A percentile compares a stretch with the other conserved stretches of the same genome.
Conservation (phyloP, 345 rosid genomes). For the Syzygium grande region DNA sequence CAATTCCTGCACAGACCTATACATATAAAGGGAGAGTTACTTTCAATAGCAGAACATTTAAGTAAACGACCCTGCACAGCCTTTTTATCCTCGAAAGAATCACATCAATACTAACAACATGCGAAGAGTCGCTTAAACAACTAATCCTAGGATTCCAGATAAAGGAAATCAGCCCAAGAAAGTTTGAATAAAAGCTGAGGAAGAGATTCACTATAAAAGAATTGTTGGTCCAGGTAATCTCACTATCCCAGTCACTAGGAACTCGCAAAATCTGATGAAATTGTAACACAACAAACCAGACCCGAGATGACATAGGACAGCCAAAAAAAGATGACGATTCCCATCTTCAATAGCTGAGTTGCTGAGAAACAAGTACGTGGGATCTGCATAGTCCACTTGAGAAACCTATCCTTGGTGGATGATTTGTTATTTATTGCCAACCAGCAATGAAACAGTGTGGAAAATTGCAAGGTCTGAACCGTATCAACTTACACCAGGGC, state of each 20-base stretch:
- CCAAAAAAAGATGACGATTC: not conserved
- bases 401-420: not conserved
- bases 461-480: no score
- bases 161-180: not conserved
- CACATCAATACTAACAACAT: not conserved
- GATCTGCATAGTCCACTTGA: not conserved
- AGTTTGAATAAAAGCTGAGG: not conserved
- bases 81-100: not conserved
- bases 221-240: not conserved
- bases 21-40: not conserved
- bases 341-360: not conserved
- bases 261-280: not conserved
- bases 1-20: not conserved
- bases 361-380: not conserved
- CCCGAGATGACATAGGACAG: not conserved
- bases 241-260: not conserved
- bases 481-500: no score
- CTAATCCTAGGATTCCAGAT: not conserved
- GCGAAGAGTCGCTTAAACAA: not conserved
- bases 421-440: not conserved
- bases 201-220: not conserved
- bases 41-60: not conserved
- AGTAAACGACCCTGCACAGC: not conserved
- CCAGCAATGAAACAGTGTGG: no score
- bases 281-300: not conserved